Evolutionary conservation across 192 early-diverging fungal species (phyloP), one percentile per base, ranked within the genome.

Genomic region (Geosiphon pyriformis): DNA sequence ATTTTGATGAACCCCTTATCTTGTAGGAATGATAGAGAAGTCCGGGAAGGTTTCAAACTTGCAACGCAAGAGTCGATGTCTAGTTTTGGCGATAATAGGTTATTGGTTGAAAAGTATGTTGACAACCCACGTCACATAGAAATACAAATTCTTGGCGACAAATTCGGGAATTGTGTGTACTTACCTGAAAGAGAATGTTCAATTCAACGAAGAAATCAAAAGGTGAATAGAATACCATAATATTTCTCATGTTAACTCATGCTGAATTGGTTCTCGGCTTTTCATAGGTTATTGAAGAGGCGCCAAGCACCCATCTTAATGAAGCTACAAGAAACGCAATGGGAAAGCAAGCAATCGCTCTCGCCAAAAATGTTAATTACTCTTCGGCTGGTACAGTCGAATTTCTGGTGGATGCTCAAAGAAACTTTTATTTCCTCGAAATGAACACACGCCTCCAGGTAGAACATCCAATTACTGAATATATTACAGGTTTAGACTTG

Each of bases 41-140:
- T 88, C 48, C 68, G 72, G 17, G 92, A 94, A 50, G 87, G 90
- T 1, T 94, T 88, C 75, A 81, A 85, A 56, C 78, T 96, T 12
- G 88, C 90, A 26, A 80, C 84, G 42, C 80, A 86, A 56, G 94
- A 95, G 80, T 88, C 91, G 8, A 68, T 77, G 65, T 90, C 90
- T 31, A 85, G 83, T 35, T 97, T 97, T 68, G 95, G 92, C 49
- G 95, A 97, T 75, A 85, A 87, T 65, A 81, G 92, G 22, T 76
- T 97, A 10, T 80, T 97, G 52, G 88, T 97, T 23, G 95, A 97
- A 74, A 92, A 91, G 77, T 97, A 90, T 70, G 89, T 97, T 60
- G 89, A 90, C 46, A 82, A 92, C 57, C 92, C 85, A 31, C 83
- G 86, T 23, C 88, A 88, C 61, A 90, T 91, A 62, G 86, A 88